Evolutionary conservation across 1,284 basidiomycete species (phyloP).

Genomic region (Moesziomyces antarcticus): DNA sequence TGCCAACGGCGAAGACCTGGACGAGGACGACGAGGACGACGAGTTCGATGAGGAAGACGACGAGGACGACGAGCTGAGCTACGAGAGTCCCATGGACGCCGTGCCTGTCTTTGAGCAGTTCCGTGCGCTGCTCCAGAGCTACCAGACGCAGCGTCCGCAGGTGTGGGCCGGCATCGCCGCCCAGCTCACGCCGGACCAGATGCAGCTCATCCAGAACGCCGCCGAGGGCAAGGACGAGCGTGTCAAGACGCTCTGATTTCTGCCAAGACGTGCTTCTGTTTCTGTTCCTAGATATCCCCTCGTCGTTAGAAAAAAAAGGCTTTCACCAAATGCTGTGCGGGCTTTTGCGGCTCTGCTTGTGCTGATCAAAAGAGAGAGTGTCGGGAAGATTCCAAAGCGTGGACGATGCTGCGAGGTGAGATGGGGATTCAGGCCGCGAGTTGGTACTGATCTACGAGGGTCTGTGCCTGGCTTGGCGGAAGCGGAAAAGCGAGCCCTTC

Average conservation of each 20-base stretch:
- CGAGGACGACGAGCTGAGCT: constrained; percentile 59
- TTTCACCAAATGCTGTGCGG: no score
- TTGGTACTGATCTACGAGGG: no score
- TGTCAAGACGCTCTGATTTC: constrained; percentile 35
- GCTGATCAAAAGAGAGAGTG: no score
- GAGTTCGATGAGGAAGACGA: constrained; percentile 45
- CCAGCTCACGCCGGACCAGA: constrained; percentile 47
- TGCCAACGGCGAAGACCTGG: constrained; percentile 42
- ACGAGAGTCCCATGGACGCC: constrained; percentile 58
- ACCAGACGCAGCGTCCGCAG: constrained; percentile 40
- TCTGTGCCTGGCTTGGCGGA: background rate
- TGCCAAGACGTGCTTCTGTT: background rate
- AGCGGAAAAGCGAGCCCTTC: constrained; percentile 27
- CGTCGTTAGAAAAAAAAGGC: no score
- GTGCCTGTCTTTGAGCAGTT: constrained; percentile 61
- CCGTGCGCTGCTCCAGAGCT: constrained; percentile 43
- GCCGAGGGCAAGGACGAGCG: constrained; percentile 33
- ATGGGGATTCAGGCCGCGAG: no score
- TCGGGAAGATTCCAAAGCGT: no score
- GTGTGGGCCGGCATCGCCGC: constrained; percentile 40
- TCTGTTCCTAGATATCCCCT: background rate
- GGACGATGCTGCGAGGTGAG: no score
- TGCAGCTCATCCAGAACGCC: constrained; percentile 35
- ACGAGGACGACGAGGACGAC: constrained; percentile 52
- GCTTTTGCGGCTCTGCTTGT: no score